Evolutionary conservation across 352 stramenopile genomes (phyloP), one percentile per base, ranked within the genome.

Genomic region (Phytopythium ostracodes): DNA sequence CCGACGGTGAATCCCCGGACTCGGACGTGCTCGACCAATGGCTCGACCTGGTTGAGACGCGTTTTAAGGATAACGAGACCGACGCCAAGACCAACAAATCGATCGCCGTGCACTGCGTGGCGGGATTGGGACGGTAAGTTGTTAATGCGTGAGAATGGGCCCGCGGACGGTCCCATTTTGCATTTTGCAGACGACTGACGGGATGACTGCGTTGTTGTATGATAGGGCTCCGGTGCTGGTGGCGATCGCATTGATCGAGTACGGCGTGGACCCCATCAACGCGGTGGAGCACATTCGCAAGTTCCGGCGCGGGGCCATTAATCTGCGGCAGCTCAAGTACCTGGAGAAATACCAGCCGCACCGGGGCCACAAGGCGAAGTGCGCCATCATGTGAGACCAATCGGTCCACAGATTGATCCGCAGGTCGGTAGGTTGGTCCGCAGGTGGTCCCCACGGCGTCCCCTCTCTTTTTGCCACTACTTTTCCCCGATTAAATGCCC

Each of bases 51-150:
- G 96, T 99, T n/a, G 85, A 98, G 59, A 74, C 92, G 22, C 93
- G 84, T 25, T 98, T 99, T 72, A 98, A 96, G 68, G 85, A 96
- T 65, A 89, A 91, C 59, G 59, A 65, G 36, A 67, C 76, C 42
- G 80, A 79, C 64, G 77, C 68, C n/a, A 86, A 82, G 65, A 70
- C 61, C 62, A 91, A 85, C 66, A 87, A 83, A 59, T 96, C 92
- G 25, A 98, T 99, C 64, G 96, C 96, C 17, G 96, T 99, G 35
- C 97, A 99, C 79, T 99, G 97, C 74, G 96, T 99, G 31, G 97
- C 97, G 4, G 97, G 97, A 1, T 85, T 99, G 38, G 97, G 97
- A 57, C 80, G 97, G 82, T 92, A 65, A 62, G 79, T 81, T 17
- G 47, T 12, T n/a, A n/a, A n/a, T n/a, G n/a, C n/a, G n/a, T n/a